phyloP scores from a whole-genome alignment of 2,329 filamentous ascomycete genomes.

The Cercospora sp. region DNA sequence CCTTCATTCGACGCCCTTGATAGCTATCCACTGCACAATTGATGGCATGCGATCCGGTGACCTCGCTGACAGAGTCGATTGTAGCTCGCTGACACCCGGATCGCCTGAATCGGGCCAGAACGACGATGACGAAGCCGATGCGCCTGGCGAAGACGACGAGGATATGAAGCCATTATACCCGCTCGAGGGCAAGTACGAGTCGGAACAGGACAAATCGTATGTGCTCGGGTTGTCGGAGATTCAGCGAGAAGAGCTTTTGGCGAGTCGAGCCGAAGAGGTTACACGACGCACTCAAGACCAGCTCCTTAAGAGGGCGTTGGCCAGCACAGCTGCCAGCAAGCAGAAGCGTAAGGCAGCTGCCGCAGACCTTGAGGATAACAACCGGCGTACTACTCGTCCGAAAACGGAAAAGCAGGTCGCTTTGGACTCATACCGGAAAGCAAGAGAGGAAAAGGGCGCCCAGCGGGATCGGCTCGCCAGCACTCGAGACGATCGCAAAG shows the following conservation, averaged over 20 bases:
- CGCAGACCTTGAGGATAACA: constrained; percentile 75
- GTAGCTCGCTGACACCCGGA: constrained; percentile 31
- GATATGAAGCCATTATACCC: constrained; percentile 71
- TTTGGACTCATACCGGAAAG: constrained; percentile 69
- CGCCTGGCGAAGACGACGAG: constrained; percentile 29
- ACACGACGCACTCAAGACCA: constrained; percentile 80
- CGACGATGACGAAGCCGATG: constrained; percentile 67
- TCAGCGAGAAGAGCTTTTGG: constrained; percentile 85
- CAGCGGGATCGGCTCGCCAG: constrained; percentile 44
- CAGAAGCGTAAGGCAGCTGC: constrained; percentile 74
- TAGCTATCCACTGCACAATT: constrained; percentile 11
- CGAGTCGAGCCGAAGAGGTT: constrained; percentile 80
- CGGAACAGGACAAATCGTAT: constrained; percentile 55
- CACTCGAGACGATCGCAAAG: constrained; percentile 47
- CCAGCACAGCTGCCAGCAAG: constrained; percentile 57
- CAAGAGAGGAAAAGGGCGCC: constrained; percentile 62
- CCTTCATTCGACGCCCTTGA: background rate
- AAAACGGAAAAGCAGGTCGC: constrained; percentile 57
- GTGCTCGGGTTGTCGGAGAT: constrained; percentile 89
- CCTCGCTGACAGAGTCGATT: constrained; percentile 8
- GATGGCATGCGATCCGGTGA: background rate
- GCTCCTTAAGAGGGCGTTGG: constrained; percentile 74
- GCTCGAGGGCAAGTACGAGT: constrained; percentile 77
- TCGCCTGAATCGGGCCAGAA: constrained; percentile 83
- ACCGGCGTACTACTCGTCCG: constrained; percentile 59